Percentiles rank a stretch among this genome's conserved stretches.
Conservation (phyloP, 257 asterid species). For the Fraxinus quadrangulata region DNA sequence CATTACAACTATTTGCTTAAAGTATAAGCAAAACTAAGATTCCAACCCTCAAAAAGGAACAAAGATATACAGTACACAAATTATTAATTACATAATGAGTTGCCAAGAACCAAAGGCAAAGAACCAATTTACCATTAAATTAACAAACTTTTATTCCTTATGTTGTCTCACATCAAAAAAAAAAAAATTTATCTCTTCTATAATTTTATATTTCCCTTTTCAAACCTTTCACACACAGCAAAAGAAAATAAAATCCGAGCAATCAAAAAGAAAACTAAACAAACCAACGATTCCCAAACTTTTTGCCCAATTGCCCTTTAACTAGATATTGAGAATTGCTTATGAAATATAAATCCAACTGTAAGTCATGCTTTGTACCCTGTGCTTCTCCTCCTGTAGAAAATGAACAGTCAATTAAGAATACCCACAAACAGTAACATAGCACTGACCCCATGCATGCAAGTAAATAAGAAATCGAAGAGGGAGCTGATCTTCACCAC, state of each 20-base stretch:
- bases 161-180: slow-evolving; percentile 22
- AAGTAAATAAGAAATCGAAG: slow-evolving; percentile 58
- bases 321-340: neutral
- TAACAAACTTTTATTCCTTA: slow-evolving; percentile 23
- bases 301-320: slow-evolving; percentile 20
- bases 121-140: slow-evolving; percentile 9
- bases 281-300: slow-evolving; percentile 2
- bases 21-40: slow-evolving; percentile 60
- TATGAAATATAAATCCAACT: neutral
- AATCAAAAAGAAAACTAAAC: neutral
- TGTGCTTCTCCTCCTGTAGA: slow-evolving; percentile 11
- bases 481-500: slow-evolving; percentile 44
- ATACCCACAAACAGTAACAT: neutral
- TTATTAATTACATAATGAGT: slow-evolving; percentile 16
- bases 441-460: slow-evolving; percentile 93
- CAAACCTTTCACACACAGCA: neutral
- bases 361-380: slow-evolving; percentile 2
- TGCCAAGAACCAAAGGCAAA: slow-evolving; percentile 25
- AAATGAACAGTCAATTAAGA: slow-evolving; percentile 26
- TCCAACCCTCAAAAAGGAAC: slow-evolving; percentile 44
- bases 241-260: slow-evolving; percentile 6
- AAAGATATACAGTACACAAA: slow-evolving; percentile 33
- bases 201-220: slow-evolving; percentile 4
- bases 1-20: slow-evolving; percentile 52
- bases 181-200: slow-evolving; percentile 16